Evolutionary conservation across 345 rosid genomes (phyloP), one percentile per base, ranked within the genome.

Genomic region (Brassica cretica): DNA sequence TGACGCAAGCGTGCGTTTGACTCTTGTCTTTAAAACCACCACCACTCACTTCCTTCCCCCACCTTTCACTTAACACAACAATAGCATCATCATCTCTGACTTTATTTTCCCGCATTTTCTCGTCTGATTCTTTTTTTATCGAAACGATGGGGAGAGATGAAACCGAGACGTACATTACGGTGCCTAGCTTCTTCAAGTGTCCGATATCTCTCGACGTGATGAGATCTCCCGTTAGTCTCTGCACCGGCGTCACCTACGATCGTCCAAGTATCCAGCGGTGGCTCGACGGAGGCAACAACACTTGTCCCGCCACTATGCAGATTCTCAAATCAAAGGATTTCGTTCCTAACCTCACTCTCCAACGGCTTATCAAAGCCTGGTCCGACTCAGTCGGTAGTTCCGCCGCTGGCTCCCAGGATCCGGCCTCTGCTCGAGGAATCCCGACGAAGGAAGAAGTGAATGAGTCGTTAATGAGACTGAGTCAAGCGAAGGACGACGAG

Each of bases 251-350:
- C 9, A 95, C 99, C 41, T 93, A 95, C 84, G 99, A 95, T 76
- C 94, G 97, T 68, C 71, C 89, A 69, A 87, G 90, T 80, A 95
- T 93, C 81, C 93, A 93, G 59, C 83, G 88, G 15, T 95, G 99
- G 99, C 88, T 95, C 63, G 96, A 91, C 60, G 76, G 84, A 65
- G 99, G 99, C 19, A 84, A 93, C 86, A 89, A 88, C 81, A 95
- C 97, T 11, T 95, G 97, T 72, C 99, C 98, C 14, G 93, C 96
- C 67, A 93, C 99, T 78, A 95, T 95, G 99, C 99, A 93, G 81
- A 84, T 90, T 7, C 97, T 95, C 37, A 89, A 63, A 49, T 85
- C 75, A 46, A 91, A 84, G 30, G 97, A 95, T 2, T 64, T 93
- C 2, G 91, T 93, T 11, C 99, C 98, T 0, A 95, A 95, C 84